A percentile compares a stretch with the other conserved stretches of the same genome.
These are phyloP conservation scores for Coniferiporia sulphurascens DNA, from an alignment of 1,284 basidiomycete genomes.

Conservation along the genomic window DNA sequence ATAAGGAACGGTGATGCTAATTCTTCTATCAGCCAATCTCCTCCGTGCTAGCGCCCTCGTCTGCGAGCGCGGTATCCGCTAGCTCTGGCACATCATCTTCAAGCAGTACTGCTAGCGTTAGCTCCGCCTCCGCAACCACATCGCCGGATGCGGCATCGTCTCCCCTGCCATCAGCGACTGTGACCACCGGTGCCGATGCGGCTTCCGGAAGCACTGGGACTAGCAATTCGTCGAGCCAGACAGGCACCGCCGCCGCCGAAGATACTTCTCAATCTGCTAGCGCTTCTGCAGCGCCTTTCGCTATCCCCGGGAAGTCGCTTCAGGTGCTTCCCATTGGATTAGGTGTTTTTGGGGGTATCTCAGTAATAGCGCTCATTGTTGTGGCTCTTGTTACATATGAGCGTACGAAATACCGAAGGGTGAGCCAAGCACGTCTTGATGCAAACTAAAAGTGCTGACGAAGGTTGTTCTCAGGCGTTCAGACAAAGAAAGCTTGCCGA, in stretches of 20 bases:
- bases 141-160: slow-evolving; percentile 20
- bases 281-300: slow-evolving; percentile 36
- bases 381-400: slow-evolving; percentile 79
- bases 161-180: slow-evolving; percentile 12
- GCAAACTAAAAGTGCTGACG: neutral
- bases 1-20: neutral
- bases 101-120: slow-evolving; percentile 2
- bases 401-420: slow-evolving; percentile 77
- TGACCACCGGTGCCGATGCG: neutral
- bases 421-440: slow-evolving; percentile 28
- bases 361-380: slow-evolving; percentile 72
- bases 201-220: slow-evolving; percentile 1
- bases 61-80: slow-evolving; percentile 11
- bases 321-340: slow-evolving; percentile 76
- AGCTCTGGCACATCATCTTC: slow-evolving; percentile 11
- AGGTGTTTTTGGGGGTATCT: slow-evolving; percentile 76
- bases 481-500: slow-evolving; percentile 70
- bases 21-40: slow-evolving; percentile 2
- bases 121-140: slow-evolving; percentile 12
- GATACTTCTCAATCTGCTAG: slow-evolving; percentile 17
- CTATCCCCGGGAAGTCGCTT: slow-evolving; percentile 64
- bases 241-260: slow-evolving; percentile 18
- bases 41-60: slow-evolving; percentile 15
- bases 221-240: slow-evolving; percentile 14
- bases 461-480: slow-evolving; percentile 50